Evolutionary conservation across 805 yeast genomes (phyloP).

Genomic region (Candida andamanensis): DNA sequence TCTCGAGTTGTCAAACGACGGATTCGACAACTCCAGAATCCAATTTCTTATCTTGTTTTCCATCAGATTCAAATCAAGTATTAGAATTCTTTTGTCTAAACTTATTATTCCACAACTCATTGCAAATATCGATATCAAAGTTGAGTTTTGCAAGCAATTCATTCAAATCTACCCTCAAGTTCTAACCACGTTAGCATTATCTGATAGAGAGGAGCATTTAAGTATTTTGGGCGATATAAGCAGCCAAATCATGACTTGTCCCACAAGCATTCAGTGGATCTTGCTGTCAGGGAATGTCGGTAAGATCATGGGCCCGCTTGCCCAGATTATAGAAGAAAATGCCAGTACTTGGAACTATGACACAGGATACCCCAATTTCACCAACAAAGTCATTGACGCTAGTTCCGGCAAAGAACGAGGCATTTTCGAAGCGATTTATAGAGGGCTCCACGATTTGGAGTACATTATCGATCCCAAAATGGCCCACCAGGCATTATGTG

Average conservation of each 20-base stretch:
- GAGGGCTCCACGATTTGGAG: constrained; percentile 26
- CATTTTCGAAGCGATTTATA: constrained; percentile 24
- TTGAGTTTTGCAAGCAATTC: constrained; percentile 47
- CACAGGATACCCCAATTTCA: constrained; percentile 26
- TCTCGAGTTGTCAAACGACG: constrained; percentile 10
- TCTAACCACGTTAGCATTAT: constrained; percentile 41
- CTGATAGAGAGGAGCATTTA: constrained; percentile 48
- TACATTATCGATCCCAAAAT: constrained; percentile 22
- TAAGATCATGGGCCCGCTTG: constrained; percentile 44
- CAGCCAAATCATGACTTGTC: constrained; percentile 42
- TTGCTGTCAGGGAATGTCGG: constrained; percentile 36
- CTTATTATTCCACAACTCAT: constrained; percentile 53
- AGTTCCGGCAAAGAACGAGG: constrained; percentile 16
- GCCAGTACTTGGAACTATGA: constrained; percentile 34
- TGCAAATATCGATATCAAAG: constrained; percentile 44
- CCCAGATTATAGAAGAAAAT: constrained; percentile 37
- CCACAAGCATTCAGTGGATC: constrained; percentile 35
- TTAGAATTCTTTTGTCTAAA: constrained; percentile 45
- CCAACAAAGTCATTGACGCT: constrained; percentile 11
- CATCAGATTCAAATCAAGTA: constrained; percentile 48
- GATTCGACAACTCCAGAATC: constrained; percentile 40
- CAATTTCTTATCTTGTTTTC: constrained; percentile 58
- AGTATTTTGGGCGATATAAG: constrained; percentile 27
- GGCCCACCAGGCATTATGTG: constrained; percentile 13
- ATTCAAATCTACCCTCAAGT: constrained; percentile 50